Evolutionary conservation across 2,329 filamentous ascomycete genomes (phyloP).

Genomic region (Apiospora arundinis): DNA sequence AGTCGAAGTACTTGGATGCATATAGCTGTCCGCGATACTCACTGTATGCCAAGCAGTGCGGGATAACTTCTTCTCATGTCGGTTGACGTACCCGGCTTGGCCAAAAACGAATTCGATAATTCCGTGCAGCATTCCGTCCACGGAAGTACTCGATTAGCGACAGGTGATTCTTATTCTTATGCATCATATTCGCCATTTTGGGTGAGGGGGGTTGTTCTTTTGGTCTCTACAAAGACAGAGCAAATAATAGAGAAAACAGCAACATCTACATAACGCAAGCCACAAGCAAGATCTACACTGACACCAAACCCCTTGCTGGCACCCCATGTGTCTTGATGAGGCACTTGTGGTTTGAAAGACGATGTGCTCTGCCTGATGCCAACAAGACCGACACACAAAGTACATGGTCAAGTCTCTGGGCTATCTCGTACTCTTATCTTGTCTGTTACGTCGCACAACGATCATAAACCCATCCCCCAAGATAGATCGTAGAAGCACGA

Average conservation of each 20-base stretch:
- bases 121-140: too few relatives aligned
- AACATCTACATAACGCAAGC: too few relatives aligned
- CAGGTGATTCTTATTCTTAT: too few relatives aligned
- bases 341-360: not conserved
- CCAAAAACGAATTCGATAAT: not conserved
- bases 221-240: too few relatives aligned
- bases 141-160: too few relatives aligned
- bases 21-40: not conserved
- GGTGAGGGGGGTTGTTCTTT: too few relatives aligned
- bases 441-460: not conserved
- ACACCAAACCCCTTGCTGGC: too few relatives aligned
- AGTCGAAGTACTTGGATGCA: too few relatives aligned
- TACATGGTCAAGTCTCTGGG: not conserved
- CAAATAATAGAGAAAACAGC: too few relatives aligned
- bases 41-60: not conserved
- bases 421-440: not conserved
- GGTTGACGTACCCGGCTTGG: not conserved
- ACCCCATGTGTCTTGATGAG: too few relatives aligned
- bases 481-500: not conserved
- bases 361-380: not conserved
- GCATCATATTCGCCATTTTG: too few relatives aligned
- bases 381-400: not conserved
- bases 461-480: not conserved
- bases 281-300: too few relatives aligned
- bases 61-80: not conserved